Evolutionary conservation across 257 asterid genomes (phyloP).

Genomic region (Solanum pinnatisectum): DNA sequence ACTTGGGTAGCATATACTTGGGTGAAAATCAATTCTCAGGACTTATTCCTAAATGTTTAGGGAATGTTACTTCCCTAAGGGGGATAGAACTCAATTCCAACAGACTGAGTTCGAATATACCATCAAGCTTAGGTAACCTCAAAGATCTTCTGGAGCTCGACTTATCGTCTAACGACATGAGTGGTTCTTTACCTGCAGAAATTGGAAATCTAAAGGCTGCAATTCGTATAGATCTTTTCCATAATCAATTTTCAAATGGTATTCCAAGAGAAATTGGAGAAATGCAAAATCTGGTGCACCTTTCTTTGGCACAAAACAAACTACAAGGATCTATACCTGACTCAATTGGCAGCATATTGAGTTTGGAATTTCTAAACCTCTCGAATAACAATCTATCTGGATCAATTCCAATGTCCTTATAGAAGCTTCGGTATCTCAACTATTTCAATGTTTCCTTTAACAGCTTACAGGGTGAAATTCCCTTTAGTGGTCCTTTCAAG

Average conservation of each 20-base stretch:
- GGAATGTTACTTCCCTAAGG: constrained; percentile 2
- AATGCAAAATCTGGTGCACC: not conserved
- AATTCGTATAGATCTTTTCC: not conserved
- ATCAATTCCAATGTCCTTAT: constrained; percentile 11
- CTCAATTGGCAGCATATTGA: not conserved
- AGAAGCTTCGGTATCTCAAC: not conserved
- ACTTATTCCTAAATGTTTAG: constrained; percentile 19
- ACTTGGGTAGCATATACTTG: not conserved
- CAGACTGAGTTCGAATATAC: constrained; percentile 9
- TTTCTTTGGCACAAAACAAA: constrained; percentile 11
- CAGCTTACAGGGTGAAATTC: constrained; percentile 14
- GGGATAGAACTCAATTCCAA: not conserved
- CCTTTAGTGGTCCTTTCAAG: constrained; percentile 9
- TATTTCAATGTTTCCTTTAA: constrained; percentile 12
- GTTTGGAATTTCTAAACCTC: constrained; percentile 5
- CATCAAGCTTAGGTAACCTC: constrained; percentile 10
- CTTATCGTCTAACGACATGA: constrained; percentile 14
- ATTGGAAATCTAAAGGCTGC: constrained; percentile 9
- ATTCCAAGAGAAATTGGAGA: constrained; percentile 7
- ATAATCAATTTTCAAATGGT: constrained; percentile 1
- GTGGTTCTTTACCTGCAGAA: constrained; percentile 8
- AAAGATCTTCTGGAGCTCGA: constrained; percentile 1
- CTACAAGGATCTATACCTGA: constrained; percentile 18
- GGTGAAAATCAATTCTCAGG: constrained; percentile 7
- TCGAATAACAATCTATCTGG: constrained; percentile 18